phyloP scores from a whole-genome alignment of 805 yeast genomes.

The Kodamaea restingae region DNA sequence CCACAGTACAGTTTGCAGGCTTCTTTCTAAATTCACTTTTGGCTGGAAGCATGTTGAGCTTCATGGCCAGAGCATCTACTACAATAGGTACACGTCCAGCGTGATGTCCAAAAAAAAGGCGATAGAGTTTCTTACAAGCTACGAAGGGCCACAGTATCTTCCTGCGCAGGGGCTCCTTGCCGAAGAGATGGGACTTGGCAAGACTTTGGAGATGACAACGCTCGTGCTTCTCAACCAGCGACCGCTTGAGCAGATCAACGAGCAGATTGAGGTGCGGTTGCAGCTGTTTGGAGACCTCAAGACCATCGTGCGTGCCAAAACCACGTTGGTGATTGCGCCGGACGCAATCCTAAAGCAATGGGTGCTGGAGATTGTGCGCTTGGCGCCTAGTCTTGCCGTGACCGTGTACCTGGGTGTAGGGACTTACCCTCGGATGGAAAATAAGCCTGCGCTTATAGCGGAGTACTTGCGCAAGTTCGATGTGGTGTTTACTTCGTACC shows the following conservation, averaged over 20 bases:
- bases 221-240: conserved; percentile 61
- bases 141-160: conserved; percentile 17
- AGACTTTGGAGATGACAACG: conserved; percentile 80
- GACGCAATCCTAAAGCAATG: conserved; percentile 81
- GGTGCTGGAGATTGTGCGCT: conserved; percentile 62
- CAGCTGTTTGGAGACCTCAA: conserved; percentile 40
- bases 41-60: conserved; percentile 45
- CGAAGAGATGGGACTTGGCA: conserved; percentile 98
- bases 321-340: conserved; percentile 85
- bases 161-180: conserved; percentile 68
- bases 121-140: conserved; percentile 22
- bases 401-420: conserved; percentile 59
- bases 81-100: conserved; percentile 34
- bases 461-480: conserved; percentile 60
- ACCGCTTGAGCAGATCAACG: conserved; percentile 29
- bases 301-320: conserved; percentile 48
- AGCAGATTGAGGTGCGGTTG: conserved; percentile 24
- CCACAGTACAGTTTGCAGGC: conserved; percentile 8
- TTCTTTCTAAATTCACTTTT: conserved; percentile 43
- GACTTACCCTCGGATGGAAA: conserved; percentile 21
- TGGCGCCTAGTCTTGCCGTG: conserved; percentile 59
- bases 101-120: conserved; percentile 5
- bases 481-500: conserved; percentile 76
- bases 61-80: conserved; percentile 12
- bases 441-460: conserved; percentile 43